Conservation (phyloP, 2,329 filamentous ascomycete species). For the Ascochyta fabae region DNA sequence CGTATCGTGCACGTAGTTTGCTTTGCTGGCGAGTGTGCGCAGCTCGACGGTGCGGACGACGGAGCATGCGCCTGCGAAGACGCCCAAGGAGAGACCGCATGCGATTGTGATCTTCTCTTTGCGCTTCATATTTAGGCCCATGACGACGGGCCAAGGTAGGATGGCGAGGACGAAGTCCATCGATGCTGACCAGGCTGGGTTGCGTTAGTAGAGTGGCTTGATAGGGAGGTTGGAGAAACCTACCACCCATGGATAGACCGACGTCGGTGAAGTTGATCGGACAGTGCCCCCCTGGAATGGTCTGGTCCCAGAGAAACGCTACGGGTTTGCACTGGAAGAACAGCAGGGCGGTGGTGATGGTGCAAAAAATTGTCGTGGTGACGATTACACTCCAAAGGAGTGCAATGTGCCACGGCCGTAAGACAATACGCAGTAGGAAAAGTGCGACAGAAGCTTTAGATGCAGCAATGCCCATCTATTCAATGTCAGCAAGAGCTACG, state of each 20-base stretch:
- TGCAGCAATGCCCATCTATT: slow-evolving; percentile 37
- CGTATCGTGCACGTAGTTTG: slow-evolving; percentile 44
- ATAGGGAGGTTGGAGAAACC: not conserved
- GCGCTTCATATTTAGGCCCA: slow-evolving; percentile 45
- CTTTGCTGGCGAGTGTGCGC: slow-evolving; percentile 32
- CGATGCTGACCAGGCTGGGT: slow-evolving; percentile 37
- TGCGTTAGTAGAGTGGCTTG: slow-evolving; percentile 8
- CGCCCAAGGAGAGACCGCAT: slow-evolving; percentile 38
- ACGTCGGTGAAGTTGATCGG: slow-evolving; percentile 38
- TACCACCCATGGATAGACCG: slow-evolving; percentile 38
- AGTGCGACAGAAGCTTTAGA: slow-evolving; percentile 40
- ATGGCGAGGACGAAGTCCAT: slow-evolving; percentile 48
- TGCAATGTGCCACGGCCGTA: slow-evolving; percentile 35
- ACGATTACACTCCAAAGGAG: slow-evolving; percentile 42
- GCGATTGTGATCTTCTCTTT: slow-evolving; percentile 45
- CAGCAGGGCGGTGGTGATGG: slow-evolving; percentile 34
- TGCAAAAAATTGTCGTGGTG: slow-evolving; percentile 34
- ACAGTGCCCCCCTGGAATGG: slow-evolving; percentile 32
- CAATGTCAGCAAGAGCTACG: not conserved
- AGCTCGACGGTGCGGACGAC: slow-evolving; percentile 42
- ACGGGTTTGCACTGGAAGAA: slow-evolving; percentile 39
- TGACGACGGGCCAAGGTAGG: slow-evolving; percentile 43
- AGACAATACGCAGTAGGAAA: slow-evolving; percentile 42
- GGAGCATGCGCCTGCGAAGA: slow-evolving; percentile 43
- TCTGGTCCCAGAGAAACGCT: slow-evolving; percentile 37